Conservation (phyloP, 2,329 filamentous ascomycete species). For the Fusarium anthophilum region DNA sequence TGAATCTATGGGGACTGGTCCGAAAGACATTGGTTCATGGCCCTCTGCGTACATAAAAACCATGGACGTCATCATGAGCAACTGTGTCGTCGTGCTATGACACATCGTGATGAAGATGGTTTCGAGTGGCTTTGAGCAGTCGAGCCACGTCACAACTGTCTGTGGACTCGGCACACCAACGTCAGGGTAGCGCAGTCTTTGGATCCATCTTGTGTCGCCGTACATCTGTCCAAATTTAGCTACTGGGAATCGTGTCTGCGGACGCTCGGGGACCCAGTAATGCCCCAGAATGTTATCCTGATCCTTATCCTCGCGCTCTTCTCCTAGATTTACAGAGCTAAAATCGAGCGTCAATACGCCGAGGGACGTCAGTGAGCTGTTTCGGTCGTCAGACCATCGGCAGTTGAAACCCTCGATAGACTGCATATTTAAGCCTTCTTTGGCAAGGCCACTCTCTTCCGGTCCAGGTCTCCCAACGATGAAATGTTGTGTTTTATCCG, state of each 20-base stretch:
- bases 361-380: not conserved
- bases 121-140: not conserved
- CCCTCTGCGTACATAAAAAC: not conserved
- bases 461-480: not conserved
- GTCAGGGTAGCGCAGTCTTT: not conserved
- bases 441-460: not conserved
- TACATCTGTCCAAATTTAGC: too few relatives aligned
- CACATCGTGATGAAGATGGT: not conserved
- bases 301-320: not conserved
- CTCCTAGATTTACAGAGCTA: not conserved
- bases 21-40: not conserved
- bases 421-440: not conserved
- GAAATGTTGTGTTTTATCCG: not conserved
- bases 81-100: not conserved
- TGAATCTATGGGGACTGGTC: not conserved
- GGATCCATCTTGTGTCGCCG: not conserved
- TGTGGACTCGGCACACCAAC: not conserved
- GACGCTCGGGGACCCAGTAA: not conserved
- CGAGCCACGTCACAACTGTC: not conserved
- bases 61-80: not conserved
- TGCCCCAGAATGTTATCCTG: not conserved
- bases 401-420: not conserved
- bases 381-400: not conserved
- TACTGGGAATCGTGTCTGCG: not conserved
- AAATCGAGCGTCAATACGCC: not conserved